Conservation (phyloP, 768 basidiomycete genomes). For the Lactifluus volemus region DNA sequence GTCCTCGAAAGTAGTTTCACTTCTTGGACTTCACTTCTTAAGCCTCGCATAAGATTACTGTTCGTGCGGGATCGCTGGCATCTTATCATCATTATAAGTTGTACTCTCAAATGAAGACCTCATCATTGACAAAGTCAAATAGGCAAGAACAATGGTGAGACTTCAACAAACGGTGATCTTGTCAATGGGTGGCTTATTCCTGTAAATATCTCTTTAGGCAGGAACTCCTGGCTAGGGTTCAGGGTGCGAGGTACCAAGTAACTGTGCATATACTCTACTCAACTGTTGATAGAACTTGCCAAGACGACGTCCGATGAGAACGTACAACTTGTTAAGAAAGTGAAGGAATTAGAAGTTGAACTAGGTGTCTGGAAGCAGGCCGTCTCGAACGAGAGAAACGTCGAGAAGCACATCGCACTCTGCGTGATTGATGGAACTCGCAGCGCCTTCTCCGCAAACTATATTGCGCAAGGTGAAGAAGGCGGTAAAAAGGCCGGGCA, state of each 20-base stretch:
- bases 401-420: not conserved
- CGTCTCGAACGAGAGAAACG: not conserved
- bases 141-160: slow-evolving; percentile 17
- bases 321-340: slow-evolving; percentile 3
- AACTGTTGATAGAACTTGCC: slow-evolving; percentile 12
- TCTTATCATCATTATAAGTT: not conserved
- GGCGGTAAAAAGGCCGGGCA: slow-evolving; percentile 16
- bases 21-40: not conserved
- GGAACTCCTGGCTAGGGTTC: slow-evolving; percentile 13
- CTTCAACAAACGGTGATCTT: not conserved
- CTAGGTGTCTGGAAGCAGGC: slow-evolving; percentile 17
- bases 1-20: not conserved
- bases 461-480: slow-evolving; percentile 1
- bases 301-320: slow-evolving; percentile 13
- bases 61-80: not conserved
- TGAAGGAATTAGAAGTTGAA: slow-evolving; percentile 18
- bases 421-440: slow-evolving; percentile 19
- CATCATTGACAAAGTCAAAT: not conserved
- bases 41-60: not conserved
- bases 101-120: not conserved
- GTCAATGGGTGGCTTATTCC: not conserved
- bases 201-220: slow-evolving; percentile 3
- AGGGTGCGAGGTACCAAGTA: slow-evolving; percentile 1
- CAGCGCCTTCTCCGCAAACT: slow-evolving; percentile 6
- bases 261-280: not conserved